These are phyloP conservation scores for Diplotaxis tenuifolia DNA, from an alignment of 345 rosid genomes.

Conservation along the genomic window DNA sequence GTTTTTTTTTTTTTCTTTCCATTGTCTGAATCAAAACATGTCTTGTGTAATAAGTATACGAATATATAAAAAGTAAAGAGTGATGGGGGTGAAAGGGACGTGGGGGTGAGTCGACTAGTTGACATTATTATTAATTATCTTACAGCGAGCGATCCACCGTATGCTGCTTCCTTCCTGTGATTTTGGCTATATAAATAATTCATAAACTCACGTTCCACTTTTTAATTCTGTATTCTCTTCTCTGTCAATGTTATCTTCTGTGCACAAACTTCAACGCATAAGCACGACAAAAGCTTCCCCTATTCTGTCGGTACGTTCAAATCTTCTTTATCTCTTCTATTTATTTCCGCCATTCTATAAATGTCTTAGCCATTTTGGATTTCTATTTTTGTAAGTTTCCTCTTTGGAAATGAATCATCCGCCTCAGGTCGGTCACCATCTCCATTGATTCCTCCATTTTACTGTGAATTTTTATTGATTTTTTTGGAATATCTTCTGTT, in stretches of 20 bases:
- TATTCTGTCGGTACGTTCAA: slow-evolving; percentile 24
- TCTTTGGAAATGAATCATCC: neutral
- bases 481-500: neutral
- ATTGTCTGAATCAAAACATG: neutral
- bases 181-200: slow-evolving; percentile 14
- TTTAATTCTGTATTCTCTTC: neutral
- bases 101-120: slow-evolving; percentile 32
- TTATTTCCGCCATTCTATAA: slow-evolving; percentile 4
- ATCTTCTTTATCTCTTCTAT: slow-evolving; percentile 6
- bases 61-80: neutral
- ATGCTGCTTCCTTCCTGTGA: neutral
- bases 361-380: slow-evolving; percentile 16
- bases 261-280: slow-evolving; percentile 37
- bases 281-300: slow-evolving; percentile 18
- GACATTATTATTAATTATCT: slow-evolving; percentile 31
- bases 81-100: slow-evolving; percentile 7
- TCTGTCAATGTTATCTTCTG: slow-evolving; percentile 25
- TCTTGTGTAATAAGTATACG: neutral
- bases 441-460: neutral
- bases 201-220: slow-evolving; percentile 18
- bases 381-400: neutral
- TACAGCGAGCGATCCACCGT: slow-evolving; percentile 14
- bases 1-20: neutral
- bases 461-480: neutral
- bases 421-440: slow-evolving; percentile 12